A percentile compares a stretch with the other conserved stretches of the same genome.
Evolutionary conservation across 1,284 basidiomycete species (phyloP).

Genomic region (Cystobasidium slooffiae): DNA sequence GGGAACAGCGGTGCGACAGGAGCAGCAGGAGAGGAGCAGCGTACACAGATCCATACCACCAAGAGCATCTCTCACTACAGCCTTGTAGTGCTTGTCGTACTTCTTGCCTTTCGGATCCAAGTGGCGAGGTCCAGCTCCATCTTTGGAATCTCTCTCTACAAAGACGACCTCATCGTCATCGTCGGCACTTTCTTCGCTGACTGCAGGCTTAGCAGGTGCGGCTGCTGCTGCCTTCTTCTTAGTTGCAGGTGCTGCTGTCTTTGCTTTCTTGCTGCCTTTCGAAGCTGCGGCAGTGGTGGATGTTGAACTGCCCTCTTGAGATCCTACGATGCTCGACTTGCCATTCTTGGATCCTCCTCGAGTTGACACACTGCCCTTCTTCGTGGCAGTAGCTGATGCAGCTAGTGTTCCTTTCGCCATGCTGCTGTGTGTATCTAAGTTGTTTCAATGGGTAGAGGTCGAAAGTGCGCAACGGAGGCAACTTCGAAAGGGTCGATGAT

Average conservation of each 20-base stretch:
- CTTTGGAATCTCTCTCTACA: constrained; percentile 14
- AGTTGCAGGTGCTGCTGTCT: background rate
- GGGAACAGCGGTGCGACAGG: background rate
- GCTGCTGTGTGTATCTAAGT: background rate
- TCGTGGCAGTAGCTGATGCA: constrained; percentile 13
- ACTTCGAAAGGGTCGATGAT: too few relatives aligned
- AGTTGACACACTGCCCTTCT: constrained; percentile 16
- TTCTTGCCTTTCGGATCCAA: constrained; percentile 26
- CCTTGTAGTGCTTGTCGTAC: constrained; percentile 38
- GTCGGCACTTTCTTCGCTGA: constrained; percentile 21
- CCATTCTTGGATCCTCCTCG: constrained; percentile 7
- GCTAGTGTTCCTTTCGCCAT: constrained; percentile 35
- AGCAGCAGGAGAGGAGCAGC: constrained; percentile 6
- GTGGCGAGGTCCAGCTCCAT: constrained; percentile 23
- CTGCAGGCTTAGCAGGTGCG: background rate
- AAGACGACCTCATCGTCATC: constrained; percentile 20
- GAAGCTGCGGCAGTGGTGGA: background rate
- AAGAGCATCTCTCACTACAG: constrained; percentile 23
- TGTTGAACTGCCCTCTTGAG: constrained; percentile 13
- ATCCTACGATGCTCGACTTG: constrained; percentile 13
- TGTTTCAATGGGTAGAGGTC: too few relatives aligned
- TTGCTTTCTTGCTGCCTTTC: constrained; percentile 23
- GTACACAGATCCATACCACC: constrained; percentile 34
- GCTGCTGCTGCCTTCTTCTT: constrained; percentile 11
- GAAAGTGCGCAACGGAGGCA: too few relatives aligned